phyloP scores from a whole-genome alignment of 257 asterid species.

The Jaltomata sinuosa region DNA sequence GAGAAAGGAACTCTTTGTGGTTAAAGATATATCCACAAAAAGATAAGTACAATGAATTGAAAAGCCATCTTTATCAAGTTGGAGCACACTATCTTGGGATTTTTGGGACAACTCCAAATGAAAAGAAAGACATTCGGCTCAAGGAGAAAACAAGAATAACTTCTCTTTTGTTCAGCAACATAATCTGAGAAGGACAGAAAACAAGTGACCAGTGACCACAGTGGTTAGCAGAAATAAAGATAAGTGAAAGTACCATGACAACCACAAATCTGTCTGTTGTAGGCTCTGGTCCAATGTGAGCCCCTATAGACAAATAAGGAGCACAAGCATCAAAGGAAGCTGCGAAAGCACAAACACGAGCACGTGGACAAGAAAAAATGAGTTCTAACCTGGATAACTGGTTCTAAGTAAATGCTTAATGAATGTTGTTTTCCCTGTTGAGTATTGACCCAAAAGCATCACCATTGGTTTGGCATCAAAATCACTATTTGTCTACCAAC shows the following conservation, averaged over 20 bases:
- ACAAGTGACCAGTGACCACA: not conserved
- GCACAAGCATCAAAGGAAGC: not conserved
- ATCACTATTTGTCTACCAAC: slow-evolving; percentile 57
- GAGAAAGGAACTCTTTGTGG: too few species aligned
- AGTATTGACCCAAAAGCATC: slow-evolving; percentile 98
- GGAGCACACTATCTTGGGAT: not conserved
- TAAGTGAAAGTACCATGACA: slow-evolving; percentile 60
- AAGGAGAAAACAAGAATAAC: not conserved
- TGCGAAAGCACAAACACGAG: not conserved
- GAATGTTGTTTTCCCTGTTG: slow-evolving; percentile 98
- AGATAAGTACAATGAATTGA: not conserved
- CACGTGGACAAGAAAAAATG: not conserved
- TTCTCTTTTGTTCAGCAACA: not conserved
- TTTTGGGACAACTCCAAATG: not conserved
- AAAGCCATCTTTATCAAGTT: not conserved
- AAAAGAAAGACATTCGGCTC: not conserved
- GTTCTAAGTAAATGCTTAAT: slow-evolving; percentile 85
- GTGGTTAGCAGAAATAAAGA: not conserved
- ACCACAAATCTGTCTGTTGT: slow-evolving; percentile 99
- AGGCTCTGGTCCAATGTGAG: slow-evolving; percentile 99
- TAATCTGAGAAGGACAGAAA: not conserved
- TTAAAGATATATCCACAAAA: not conserved
- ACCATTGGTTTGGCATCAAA: slow-evolving; percentile 99
- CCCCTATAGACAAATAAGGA: slow-evolving; percentile 40
- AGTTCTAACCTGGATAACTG: slow-evolving; percentile 70